phyloP scores from a whole-genome alignment of 805 yeast genomes.

The Candida wancherniae region DNA sequence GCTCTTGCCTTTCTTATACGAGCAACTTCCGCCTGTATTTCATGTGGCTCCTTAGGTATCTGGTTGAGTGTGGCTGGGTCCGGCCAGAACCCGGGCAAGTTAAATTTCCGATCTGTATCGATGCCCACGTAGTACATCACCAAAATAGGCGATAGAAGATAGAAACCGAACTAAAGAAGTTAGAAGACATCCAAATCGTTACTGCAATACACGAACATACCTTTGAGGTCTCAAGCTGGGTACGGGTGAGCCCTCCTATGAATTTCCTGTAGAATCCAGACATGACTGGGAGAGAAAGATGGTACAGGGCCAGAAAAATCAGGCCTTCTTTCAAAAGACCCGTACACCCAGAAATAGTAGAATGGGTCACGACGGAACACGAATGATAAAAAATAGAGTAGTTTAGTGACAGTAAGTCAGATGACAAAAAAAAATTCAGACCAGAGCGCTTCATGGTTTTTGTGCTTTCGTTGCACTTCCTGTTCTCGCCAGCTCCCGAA shows the following conservation, averaged over 20 bases:
- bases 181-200: too few species aligned
- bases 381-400: too few species aligned
- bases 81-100: slow-evolving; percentile 95
- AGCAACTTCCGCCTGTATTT: slow-evolving; percentile 86
- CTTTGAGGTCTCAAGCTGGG: slow-evolving; percentile 41
- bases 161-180: slow-evolving; percentile 62
- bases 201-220: slow-evolving; percentile 25
- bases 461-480: too few species aligned
- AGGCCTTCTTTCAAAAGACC: too few species aligned
- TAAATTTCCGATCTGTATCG: slow-evolving; percentile 82
- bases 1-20: slow-evolving; percentile 73
- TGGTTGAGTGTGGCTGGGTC: slow-evolving; percentile 88
- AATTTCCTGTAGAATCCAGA: slow-evolving; percentile 25
- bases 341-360: too few species aligned
- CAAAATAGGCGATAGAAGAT: slow-evolving; percentile 79
- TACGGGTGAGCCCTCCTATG: slow-evolving; percentile 35
- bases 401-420: too few species aligned
- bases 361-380: too few species aligned
- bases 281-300: slow-evolving; percentile 7
- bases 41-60: slow-evolving; percentile 89
- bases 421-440: too few species aligned
- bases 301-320: too few species aligned
- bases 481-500: too few species aligned
- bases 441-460: too few species aligned
- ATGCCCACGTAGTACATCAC: slow-evolving; percentile 92